Base-by-base conservation (phyloP, 495 filamentous ascomycete genomes). In the Hypoxylon rickii region DNA sequence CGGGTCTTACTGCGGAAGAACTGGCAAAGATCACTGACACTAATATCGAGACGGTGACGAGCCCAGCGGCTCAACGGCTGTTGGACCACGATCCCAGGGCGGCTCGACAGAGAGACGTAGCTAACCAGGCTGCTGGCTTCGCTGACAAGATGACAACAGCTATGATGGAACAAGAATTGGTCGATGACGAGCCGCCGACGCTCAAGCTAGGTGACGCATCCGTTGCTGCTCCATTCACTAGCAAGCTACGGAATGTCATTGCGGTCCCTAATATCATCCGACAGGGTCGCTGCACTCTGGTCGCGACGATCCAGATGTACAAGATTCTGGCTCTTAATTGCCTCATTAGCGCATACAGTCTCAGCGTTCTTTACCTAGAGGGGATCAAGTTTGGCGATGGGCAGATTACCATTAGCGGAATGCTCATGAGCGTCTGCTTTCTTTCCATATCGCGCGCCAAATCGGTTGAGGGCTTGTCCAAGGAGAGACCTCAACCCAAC, bases 351-450 rank as follows among this genome's bases (percentile, higher is more conserved):
- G 94, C 94, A 16, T 99, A 99, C 83, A 96, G 92, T 76, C 72
- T 97, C 63, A 92, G 87, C 72, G 94, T 99, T 29, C 80, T 99
- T 37, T 99, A 99, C 67, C 78, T 99, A 5, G 94, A 97, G 61
- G 94, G 94, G 48, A 99, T 99, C 79, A 99, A 99, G 75, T 99
- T 99, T 64, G 92, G 94, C 39, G 94, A 99, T 73, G 92, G 93
- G 22, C 94, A 99, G 71, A 92, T 96, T 37, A 99, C 94, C 19
- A 97, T 99, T 70, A 96, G 91, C 59, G 94, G 94, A 61, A 97
- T 99, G 90, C 83, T 99, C 73, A 96, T 99, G 95, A 97, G 92
- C 69, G 94, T 99, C 44, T 99, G 94, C 79, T 99, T 97, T 79
- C 76, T 99, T 66, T 96, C 90, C 19, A 93, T 99, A 63, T 97